phyloP scores from a whole-genome alignment of 2,329 filamentous ascomycete genomes.

The Botryotinia convoluta region DNA sequence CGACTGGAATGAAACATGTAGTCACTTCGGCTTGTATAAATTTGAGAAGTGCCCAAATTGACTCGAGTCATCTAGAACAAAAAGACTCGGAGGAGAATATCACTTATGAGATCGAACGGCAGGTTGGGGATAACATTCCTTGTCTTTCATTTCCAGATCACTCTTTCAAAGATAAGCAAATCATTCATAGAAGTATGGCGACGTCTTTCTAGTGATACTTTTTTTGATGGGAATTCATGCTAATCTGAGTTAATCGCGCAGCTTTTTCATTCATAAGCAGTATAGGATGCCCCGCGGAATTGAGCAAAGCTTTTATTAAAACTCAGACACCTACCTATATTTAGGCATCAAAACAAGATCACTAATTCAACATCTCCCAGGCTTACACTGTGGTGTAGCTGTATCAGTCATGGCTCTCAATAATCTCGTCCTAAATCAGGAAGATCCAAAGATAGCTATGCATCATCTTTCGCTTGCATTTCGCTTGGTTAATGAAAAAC shows the following conservation, averaged over 20 bases:
- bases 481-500: conserved; percentile 35
- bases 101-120: not conserved
- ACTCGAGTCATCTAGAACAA: not conserved
- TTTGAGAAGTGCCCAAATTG: not conserved
- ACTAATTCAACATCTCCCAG: conserved; percentile 20
- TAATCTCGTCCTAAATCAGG: conserved; percentile 11
- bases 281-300: not conserved
- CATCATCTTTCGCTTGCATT: conserved; percentile 34
- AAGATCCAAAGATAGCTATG: conserved; percentile 26
- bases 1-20: not conserved
- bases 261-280: not conserved
- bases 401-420: conserved; percentile 27
- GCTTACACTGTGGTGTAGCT: conserved; percentile 37
- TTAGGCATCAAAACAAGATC: not conserved
- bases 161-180: not conserved
- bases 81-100: not conserved
- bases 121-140: not conserved
- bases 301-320: not conserved
- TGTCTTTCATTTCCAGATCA: not conserved
- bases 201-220: too few relatives aligned
- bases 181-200: not conserved
- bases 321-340: too few relatives aligned
- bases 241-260: not conserved
- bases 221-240: not conserved
- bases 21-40: not conserved